Evolutionary conservation across 2,329 filamentous ascomycete species (phyloP).

Genomic region (Plenodomus biglobosus): DNA sequence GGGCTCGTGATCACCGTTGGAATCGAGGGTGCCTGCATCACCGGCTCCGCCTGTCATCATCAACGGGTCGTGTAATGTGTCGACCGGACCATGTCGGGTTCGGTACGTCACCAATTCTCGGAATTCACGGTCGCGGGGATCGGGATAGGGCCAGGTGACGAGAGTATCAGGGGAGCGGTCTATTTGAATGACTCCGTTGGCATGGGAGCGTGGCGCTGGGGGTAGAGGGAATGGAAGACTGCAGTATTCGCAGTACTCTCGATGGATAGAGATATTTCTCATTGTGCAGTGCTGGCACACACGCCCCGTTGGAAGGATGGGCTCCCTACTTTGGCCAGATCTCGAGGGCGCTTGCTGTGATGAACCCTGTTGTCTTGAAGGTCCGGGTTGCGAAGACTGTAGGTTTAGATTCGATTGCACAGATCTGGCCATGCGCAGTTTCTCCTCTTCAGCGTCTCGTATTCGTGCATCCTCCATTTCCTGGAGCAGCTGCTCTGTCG

Average conservation of each 20-base stretch:
- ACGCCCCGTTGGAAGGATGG: neutral
- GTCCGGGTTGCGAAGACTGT: neutral
- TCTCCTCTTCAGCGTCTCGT: too few species aligned
- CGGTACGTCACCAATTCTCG: neutral
- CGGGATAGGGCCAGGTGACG: neutral
- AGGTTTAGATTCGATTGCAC: too few species aligned
- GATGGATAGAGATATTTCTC: neutral
- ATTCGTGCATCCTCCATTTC: too few species aligned
- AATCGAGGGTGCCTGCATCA: neutral
- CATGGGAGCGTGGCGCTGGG: neutral
- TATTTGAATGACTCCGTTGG: neutral
- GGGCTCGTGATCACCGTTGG: neutral
- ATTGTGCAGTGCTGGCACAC: neutral
- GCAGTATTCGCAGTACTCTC: neutral
- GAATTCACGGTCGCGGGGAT: too few species aligned
- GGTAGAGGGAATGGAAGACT: neutral
- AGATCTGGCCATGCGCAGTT: too few species aligned
- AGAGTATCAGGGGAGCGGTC: neutral
- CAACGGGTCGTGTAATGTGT: neutral
- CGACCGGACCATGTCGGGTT: neutral
- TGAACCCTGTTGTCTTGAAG: neutral
- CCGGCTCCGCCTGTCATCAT: neutral
- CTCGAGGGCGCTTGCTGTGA: neutral
- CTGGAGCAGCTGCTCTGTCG: too few species aligned
- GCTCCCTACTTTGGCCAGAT: neutral